These are phyloP conservation scores for Corchorus olitorius DNA, from an alignment of 345 rosid species.

Conservation along the genomic window DNA sequence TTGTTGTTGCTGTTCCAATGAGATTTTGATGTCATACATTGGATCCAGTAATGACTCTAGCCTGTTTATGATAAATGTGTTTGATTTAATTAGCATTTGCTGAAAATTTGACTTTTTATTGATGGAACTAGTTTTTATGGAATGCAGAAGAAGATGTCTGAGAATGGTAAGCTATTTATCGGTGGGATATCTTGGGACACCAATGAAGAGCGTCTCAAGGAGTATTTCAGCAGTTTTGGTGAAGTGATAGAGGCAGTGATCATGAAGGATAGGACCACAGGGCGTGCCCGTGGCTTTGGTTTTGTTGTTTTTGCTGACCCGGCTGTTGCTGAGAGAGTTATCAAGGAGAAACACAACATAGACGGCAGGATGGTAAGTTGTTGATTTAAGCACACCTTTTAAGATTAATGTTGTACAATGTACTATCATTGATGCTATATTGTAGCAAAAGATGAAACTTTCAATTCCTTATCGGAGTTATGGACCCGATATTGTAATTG, in stretches of 20 bases:
- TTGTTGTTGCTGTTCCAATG: slow-evolving; percentile 4
- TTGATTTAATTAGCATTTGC: slow-evolving; percentile 22
- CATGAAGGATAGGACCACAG: slow-evolving; percentile 96
- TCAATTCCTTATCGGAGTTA: slow-evolving; percentile 25
- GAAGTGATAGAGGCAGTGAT: slow-evolving; percentile 97
- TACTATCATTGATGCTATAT: slow-evolving; percentile 9
- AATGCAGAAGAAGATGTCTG: slow-evolving; percentile 77
- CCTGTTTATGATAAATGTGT: slow-evolving; percentile 4
- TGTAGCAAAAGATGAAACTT: slow-evolving; percentile 16
- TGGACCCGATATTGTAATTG: slow-evolving; percentile 38
- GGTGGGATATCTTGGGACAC: slow-evolving; percentile 99
- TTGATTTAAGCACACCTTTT: slow-evolving; percentile 16
- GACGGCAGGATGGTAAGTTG: slow-evolving; percentile 90
- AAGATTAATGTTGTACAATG: slow-evolving; percentile 8
- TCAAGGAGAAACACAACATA: slow-evolving; percentile 78
- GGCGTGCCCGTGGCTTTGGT: slow-evolving; percentile 99
- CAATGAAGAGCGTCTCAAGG: slow-evolving; percentile 88
- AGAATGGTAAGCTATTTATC: slow-evolving; percentile 86
- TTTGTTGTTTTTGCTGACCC: slow-evolving; percentile 93
- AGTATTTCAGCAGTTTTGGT: slow-evolving; percentile 82
- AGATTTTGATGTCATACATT: slow-evolving; percentile 23
- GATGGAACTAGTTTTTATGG: slow-evolving; percentile 6
- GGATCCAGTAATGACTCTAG: slow-evolving; percentile 37
- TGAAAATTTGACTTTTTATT: slow-evolving; percentile 12
- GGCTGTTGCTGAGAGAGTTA: slow-evolving; percentile 85